Conservation (phyloP, 1,284 basidiomycete genomes). For the Ceratobasidium sp. region DNA sequence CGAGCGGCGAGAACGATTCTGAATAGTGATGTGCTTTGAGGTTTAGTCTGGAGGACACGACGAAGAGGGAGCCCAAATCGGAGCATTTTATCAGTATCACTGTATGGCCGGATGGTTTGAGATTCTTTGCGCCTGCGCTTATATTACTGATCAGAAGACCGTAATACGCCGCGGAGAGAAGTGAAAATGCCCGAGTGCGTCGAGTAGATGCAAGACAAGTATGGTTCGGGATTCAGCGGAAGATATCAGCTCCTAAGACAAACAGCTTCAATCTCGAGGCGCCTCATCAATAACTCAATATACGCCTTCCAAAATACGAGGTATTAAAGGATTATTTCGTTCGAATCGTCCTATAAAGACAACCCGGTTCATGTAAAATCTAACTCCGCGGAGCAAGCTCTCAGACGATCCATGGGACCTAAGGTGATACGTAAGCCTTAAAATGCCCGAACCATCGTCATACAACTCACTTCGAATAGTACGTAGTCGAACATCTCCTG, state of each 20-base stretch:
- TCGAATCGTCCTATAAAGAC: constrained; percentile 18
- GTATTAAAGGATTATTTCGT: constrained; percentile 36
- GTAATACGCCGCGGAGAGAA: constrained; percentile 19
- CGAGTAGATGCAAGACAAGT: neutral
- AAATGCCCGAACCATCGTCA: neutral
- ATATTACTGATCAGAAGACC: constrained; percentile 36
- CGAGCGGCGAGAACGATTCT: neutral
- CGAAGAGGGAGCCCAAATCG: constrained; percentile 12
- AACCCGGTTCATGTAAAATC: constrained; percentile 16
- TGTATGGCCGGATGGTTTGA: neutral
- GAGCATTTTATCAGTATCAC: constrained; percentile 34
- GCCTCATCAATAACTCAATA: neutral
- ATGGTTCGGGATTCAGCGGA: neutral
- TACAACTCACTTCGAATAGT: constrained; percentile 69
- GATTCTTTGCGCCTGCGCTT: constrained; percentile 41
- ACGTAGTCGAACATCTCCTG: constrained; percentile 96
- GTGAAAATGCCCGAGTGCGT: constrained; percentile 15
- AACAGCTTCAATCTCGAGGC: constrained; percentile 9
- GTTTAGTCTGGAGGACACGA: neutral
- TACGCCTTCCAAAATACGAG: neutral
- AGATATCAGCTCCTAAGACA: constrained; percentile 24
- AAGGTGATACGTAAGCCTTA: neutral
- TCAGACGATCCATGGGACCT: constrained; percentile 80
- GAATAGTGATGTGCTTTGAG: constrained; percentile 8
- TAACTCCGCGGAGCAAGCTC: neutral